Percentiles rank a stretch among this genome's conserved stretches.
Conservation (phyloP, 306 rosid genomes). For the Alnus rubra region DNA sequence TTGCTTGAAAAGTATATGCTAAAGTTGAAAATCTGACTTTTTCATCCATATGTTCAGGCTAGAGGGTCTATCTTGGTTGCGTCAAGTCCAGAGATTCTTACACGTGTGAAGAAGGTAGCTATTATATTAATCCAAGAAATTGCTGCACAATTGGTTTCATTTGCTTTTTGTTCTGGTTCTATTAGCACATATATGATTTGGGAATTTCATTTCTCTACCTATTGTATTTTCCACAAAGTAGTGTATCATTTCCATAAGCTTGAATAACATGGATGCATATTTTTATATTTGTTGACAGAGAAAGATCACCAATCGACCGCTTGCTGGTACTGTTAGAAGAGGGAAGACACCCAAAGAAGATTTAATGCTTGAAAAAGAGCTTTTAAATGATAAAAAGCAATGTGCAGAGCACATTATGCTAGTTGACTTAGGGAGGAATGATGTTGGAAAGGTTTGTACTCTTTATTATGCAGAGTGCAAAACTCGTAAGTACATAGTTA, state of each 20-base stretch:
- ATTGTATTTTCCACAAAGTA: not conserved
- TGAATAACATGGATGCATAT: constrained; percentile 15
- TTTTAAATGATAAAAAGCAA: constrained; percentile 84
- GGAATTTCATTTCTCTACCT: not conserved
- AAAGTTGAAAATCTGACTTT: constrained; percentile 16
- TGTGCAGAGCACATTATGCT: constrained; percentile 93
- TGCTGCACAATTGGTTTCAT: constrained; percentile 5
- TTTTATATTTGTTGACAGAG: constrained; percentile 51
- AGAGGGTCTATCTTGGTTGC: constrained; percentile 96
- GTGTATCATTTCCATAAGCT: not conserved
- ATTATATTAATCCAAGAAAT: not conserved
- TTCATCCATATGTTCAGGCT: constrained; percentile 52
- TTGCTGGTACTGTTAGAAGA: constrained; percentile 94
- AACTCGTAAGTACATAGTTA: not conserved
- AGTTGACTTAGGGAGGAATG: constrained; percentile 96
- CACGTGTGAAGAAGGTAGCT: constrained; percentile 82
- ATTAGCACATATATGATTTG: not conserved
- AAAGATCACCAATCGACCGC: constrained; percentile 82
- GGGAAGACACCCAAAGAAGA: constrained; percentile 91
- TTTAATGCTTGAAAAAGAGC: constrained; percentile 72
- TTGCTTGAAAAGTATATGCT: not conserved
- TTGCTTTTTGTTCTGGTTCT: not conserved
- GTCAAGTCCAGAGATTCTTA: constrained; percentile 98
- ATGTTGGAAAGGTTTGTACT: constrained; percentile 82
- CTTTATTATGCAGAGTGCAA: not conserved